Evolutionary conservation across 305 asterid species (phyloP), one percentile per base, ranked within the genome.

Genomic region (Striga hermonthica): DNA sequence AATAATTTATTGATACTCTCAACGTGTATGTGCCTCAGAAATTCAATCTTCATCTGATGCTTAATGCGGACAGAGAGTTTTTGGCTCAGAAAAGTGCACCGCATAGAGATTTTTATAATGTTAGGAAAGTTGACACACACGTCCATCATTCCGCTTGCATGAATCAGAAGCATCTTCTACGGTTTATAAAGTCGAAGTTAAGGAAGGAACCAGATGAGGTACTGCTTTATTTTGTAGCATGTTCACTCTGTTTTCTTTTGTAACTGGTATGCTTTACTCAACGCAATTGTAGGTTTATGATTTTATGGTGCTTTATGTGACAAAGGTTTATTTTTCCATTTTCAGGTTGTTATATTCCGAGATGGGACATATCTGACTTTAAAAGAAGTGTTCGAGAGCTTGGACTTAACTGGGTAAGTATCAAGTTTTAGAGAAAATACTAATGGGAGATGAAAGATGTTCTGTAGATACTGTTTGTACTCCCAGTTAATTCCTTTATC

Each of bases 61-160:
- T 93, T 71, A 93, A 93, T 74, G 97, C 99, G 76, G 99, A 93
- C 76, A 82, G 90, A 72, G 99, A 93, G 69, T 93, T 93, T 81
- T 87, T 93, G 70, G 99, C 99, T 66, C 99, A 93, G 75, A 93
- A 93, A 79, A 93, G 97, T 80, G 99, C 99, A 13, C 99, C 99
- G 37, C 97, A 90, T 80, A 89, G 99, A 64, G 99, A 93, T 82
- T 90, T 93, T 67, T 93, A 93, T 80, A 93, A 93, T 66, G 97
- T 93, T 69, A 80, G 99, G 76, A 93, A 93, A 78, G 99, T 93
- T n/a, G 99, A 93, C 76, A 93, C 99, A 11, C 99, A 93, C 72
- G 95, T 93, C 72, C 99, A 93, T 78, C 99, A 93, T 79, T 93
- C 99, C 14, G 99, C 99, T 57, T 93, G 99, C 83, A 93, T 93